Evolutionary conservation across 176 grass and related monocot species (phyloP).

Genomic region (Phoenix roebelenii): DNA sequence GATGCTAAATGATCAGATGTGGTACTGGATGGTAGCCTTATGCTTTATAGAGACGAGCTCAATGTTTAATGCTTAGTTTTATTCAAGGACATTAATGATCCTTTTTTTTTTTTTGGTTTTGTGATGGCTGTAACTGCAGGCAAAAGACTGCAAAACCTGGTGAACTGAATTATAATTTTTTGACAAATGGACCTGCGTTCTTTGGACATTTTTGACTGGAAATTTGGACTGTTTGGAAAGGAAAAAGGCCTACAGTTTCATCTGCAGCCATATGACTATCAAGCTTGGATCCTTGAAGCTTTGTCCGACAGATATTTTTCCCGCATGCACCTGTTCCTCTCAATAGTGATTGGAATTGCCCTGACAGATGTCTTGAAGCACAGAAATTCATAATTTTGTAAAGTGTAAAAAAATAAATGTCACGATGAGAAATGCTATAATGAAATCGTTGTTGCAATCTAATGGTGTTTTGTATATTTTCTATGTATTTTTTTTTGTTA

Average conservation of each 20-base stretch:
- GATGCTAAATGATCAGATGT: constrained; percentile 64
- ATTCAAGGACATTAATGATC: background rate
- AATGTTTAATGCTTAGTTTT: background rate
- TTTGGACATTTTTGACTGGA: constrained; percentile 38
- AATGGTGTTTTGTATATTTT: no score
- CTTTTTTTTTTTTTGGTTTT: background rate
- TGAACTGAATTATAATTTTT: constrained; percentile 58
- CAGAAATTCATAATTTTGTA: no score
- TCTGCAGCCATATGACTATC: background rate
- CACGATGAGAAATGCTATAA: no score
- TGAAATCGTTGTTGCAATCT: no score
- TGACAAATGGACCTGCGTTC: constrained; percentile 47
- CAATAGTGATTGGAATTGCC: no score
- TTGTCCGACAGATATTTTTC: background rate
- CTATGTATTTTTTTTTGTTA: no score
- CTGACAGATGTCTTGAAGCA: no score
- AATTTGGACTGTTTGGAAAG: background rate
- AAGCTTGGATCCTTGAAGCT: background rate
- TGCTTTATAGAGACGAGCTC: no score
- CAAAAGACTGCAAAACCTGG: constrained; percentile 47
- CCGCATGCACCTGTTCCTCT: no score
- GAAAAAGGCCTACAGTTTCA: background rate
- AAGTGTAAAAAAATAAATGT: no score
- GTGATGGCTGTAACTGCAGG: constrained; percentile 22
- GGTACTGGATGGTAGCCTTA: constrained; percentile 8